A percentile compares a stretch with the other conserved stretches of the same genome.
These are phyloP conservation scores for Neofusicoccum umdonicola DNA, from an alignment of 2,329 filamentous ascomycete species.

Conservation along the genomic window DNA sequence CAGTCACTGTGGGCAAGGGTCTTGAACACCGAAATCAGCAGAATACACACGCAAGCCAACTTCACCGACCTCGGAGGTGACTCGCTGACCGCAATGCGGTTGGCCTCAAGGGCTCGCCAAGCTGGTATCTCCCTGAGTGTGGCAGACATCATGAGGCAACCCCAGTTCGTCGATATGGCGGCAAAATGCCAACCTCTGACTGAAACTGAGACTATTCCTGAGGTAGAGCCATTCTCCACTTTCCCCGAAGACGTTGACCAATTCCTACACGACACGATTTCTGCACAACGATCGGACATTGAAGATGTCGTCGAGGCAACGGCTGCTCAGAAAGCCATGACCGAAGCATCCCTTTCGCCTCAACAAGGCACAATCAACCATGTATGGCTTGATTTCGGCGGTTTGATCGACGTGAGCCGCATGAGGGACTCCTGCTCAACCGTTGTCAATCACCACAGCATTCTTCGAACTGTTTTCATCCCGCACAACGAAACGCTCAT, in stretches of 20 bases:
- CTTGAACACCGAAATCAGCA: constrained; percentile 3
- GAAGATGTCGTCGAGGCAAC: constrained; percentile 58
- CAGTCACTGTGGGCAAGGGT: constrained; percentile 22
- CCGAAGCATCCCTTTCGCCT: constrained; percentile 56
- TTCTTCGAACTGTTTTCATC: constrained; percentile 65
- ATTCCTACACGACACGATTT: constrained; percentile 50
- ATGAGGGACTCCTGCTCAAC: constrained; percentile 54
- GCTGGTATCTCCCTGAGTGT: constrained; percentile 41
- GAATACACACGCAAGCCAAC: constrained; percentile 35
- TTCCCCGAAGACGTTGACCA: constrained; percentile 50
- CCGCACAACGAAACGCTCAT: constrained; percentile 42
- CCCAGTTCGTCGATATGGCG: constrained; percentile 50
- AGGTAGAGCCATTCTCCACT: constrained; percentile 38
- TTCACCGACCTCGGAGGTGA: constrained; percentile 44
- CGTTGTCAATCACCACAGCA: constrained; percentile 60
- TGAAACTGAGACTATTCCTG: constrained; percentile 17
- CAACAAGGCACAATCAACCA: constrained; percentile 64
- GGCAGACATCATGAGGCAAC: constrained; percentile 41
- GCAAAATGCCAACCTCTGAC: constrained; percentile 49
- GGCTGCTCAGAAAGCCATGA: constrained; percentile 59
- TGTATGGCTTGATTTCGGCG: constrained; percentile 62
- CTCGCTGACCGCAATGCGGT: constrained; percentile 22
- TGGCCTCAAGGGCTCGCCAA: constrained; percentile 39
- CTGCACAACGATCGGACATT: constrained; percentile 52
- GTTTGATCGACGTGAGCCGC: constrained; percentile 47